These are phyloP conservation scores for Nothophoma quercina DNA, from an alignment of 2,329 filamentous ascomycete genomes.

Conservation along the genomic window DNA sequence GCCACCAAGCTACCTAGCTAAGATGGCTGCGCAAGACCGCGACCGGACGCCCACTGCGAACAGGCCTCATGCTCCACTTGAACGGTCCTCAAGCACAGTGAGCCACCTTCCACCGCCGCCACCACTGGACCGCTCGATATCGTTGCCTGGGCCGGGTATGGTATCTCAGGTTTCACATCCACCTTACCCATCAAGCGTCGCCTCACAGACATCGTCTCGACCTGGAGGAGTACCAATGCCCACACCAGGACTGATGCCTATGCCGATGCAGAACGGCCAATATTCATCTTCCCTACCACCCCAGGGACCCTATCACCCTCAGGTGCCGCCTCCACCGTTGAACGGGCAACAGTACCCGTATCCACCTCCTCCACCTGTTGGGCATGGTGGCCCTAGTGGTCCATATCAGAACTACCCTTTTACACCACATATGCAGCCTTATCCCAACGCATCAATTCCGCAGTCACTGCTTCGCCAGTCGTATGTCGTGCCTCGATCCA, in stretches of 20 bases:
- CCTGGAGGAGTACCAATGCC: conserved; percentile 25
- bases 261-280: conserved; percentile 11
- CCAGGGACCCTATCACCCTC: conserved; percentile 10
- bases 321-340: not conserved
- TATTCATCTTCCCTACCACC: conserved; percentile 17
- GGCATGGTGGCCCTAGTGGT: too few relatives aligned
- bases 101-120: conserved; percentile 27
- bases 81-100: conserved; percentile 31
- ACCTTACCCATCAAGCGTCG: conserved; percentile 15
- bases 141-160: conserved; percentile 31
- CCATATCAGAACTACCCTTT: conserved; percentile 12
- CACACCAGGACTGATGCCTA: conserved; percentile 1
- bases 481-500: conserved; percentile 11
- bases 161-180: conserved; percentile 22
- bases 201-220: conserved; percentile 23
- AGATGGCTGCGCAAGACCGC: conserved; percentile 26
- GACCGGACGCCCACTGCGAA: conserved; percentile 34
- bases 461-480: conserved; percentile 32
- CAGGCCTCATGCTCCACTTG: conserved; percentile 28
- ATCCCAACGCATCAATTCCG: conserved; percentile 6
- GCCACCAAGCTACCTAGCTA: conserved; percentile 4
- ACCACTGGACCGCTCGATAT: conserved; percentile 37
- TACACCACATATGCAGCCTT: conserved; percentile 12
- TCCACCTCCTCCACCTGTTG: conserved; percentile 13
- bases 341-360: conserved; percentile 4